Conservation (phyloP, 305 asterid genomes). For the Fraxinus albicans region DNA sequence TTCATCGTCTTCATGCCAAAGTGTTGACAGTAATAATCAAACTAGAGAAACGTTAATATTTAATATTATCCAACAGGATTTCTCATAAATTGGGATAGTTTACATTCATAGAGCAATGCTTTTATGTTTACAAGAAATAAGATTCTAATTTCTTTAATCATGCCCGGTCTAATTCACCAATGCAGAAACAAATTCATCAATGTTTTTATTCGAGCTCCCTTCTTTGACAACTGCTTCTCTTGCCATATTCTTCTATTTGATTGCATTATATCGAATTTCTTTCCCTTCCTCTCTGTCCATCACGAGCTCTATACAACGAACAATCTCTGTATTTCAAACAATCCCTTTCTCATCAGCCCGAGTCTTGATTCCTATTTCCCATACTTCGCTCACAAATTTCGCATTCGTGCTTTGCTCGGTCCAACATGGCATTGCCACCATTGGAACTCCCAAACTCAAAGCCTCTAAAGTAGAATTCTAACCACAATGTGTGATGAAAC, state of each 20-base stretch:
- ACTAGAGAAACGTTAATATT: neutral
- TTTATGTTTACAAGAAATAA: neutral
- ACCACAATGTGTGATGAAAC: neutral
- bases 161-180: neutral
- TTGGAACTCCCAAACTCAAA: neutral
- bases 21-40: constrained; percentile 27
- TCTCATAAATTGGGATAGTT: too few species aligned
- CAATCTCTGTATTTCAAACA: neutral
- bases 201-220: neutral
- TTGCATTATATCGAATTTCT: neutral
- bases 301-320: neutral
- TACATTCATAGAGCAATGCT: neutral
- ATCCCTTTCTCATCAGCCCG: neutral
- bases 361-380: neutral
- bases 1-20: constrained; percentile 20
- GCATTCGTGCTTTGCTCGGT: neutral
- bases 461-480: neutral
- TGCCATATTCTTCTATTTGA: neutral
- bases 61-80: too few species aligned
- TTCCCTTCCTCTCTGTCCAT: neutral
- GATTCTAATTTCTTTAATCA: neutral
- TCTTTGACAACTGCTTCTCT: neutral
- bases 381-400: neutral
- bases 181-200: neutral
- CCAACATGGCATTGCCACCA: neutral